A percentile compares a stretch with the other conserved stretches of the same genome.
These are phyloP conservation scores for Aspergillus jensenii DNA, from an alignment of 2,329 filamentous ascomycete genomes.

Conservation along the genomic window DNA sequence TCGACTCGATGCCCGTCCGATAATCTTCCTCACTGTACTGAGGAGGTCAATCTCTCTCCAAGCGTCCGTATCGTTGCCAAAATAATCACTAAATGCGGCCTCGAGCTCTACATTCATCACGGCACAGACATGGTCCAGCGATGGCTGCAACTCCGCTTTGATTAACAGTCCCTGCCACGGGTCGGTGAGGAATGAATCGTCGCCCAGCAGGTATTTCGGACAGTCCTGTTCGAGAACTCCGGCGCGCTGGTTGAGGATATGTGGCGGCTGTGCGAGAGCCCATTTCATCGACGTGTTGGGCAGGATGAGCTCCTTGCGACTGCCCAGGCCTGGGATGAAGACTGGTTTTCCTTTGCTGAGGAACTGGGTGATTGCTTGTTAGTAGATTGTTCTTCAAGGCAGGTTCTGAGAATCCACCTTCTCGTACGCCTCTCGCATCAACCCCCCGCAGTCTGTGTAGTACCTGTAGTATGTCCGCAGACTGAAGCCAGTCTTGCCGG, in stretches of 20 bases:
- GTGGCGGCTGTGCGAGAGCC: constrained; percentile 42
- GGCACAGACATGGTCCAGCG: constrained; percentile 10
- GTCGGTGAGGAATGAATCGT: constrained; percentile 34
- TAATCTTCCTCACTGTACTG: constrained; percentile 24
- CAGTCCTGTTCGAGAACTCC: constrained; percentile 36
- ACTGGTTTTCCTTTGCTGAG: constrained; percentile 43
- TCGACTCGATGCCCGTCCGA: constrained; percentile 26
- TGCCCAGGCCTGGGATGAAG: constrained; percentile 42
- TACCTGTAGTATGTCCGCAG: neutral
- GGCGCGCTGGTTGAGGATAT: constrained; percentile 32
- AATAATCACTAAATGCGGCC: constrained; percentile 22
- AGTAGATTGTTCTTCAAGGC: neutral
- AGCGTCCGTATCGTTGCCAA: constrained; percentile 21
- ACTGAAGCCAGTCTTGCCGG: constrained; percentile 4
- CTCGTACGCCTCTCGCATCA: constrained; percentile 5
- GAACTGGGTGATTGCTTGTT: constrained; percentile 32
- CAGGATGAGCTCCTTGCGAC: constrained; percentile 44
- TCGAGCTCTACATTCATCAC: constrained; percentile 24
- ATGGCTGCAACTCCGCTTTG: constrained; percentile 23
- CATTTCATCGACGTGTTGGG: constrained; percentile 43
- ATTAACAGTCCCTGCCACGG: constrained; percentile 29
- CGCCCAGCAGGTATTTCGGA: constrained; percentile 37
- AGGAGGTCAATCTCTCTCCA: constrained; percentile 27
- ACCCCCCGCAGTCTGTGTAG: neutral
- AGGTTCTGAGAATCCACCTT: neutral